Evolutionary conservation across 2,329 filamentous ascomycete genomes (phyloP).

Genomic region (Xylogone sp.): DNA sequence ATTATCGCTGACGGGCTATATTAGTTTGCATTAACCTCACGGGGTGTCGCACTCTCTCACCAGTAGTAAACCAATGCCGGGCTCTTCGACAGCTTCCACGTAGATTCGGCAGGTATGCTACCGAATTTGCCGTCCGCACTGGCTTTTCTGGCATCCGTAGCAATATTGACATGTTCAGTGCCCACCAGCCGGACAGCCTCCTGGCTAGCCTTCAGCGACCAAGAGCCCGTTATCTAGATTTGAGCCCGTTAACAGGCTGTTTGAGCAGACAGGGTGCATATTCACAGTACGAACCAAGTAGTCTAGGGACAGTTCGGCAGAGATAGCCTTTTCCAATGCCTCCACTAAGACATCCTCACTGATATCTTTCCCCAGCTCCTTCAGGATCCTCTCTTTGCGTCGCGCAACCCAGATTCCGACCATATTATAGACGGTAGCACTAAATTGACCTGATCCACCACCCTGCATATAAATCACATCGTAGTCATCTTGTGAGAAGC

Average conservation of each 20-base stretch:
- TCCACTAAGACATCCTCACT: slow-evolving; percentile 53
- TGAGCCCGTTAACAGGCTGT: no score
- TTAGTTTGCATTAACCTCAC: slow-evolving; percentile 56
- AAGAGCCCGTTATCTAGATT: slow-evolving; percentile 69
- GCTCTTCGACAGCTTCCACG: slow-evolving; percentile 69
- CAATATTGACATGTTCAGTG: slow-evolving; percentile 75
- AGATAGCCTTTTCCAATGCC: slow-evolving; percentile 58
- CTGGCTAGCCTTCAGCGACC: slow-evolving; percentile 84
- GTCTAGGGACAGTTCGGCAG: slow-evolving; percentile 73
- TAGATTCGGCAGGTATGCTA: slow-evolving; percentile 70
- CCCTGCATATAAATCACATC: slow-evolving; percentile 86
- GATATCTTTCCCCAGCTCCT: slow-evolving; percentile 49
- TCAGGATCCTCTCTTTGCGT: slow-evolving; percentile 55
- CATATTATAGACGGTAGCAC: slow-evolving; percentile 78
- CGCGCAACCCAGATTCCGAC: slow-evolving; percentile 77
- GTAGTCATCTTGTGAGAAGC: slow-evolving; percentile 75
- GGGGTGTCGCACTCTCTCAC: not conserved
- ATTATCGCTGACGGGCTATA: slow-evolving; percentile 60
- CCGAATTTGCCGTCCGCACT: slow-evolving; percentile 78
- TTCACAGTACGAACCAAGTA: slow-evolving; percentile 52
- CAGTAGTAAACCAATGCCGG: slow-evolving; percentile 74
- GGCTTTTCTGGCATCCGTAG: slow-evolving; percentile 58
- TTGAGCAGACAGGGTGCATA: not conserved
- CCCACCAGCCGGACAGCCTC: slow-evolving; percentile 79
- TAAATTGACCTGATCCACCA: slow-evolving; percentile 83